Base-by-base conservation (phyloP, 306 rosid genomes). In the Dryas drummondii region DNA sequence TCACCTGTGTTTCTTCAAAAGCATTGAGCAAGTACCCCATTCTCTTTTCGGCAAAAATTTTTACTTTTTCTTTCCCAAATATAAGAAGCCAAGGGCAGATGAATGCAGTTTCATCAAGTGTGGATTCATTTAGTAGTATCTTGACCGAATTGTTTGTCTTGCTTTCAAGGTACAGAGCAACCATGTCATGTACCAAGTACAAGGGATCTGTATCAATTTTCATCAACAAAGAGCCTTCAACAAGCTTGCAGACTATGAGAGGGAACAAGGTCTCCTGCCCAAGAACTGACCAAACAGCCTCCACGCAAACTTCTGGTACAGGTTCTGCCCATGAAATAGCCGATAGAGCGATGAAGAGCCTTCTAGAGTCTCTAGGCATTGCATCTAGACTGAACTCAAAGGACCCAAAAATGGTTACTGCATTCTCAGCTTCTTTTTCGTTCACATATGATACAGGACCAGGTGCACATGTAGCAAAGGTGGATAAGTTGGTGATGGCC, bases 391-490 rank as follows among this genome's bases (percentile, higher is more conserved):
- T 80, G 80, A 80, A 80, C 58, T 80, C 80, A 27, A 75, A 80
- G 10, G 84, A 80, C 51, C 84, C 80, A n/a, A 80, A 80, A 59
- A 80, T 75, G 61, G 84, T 75, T 66, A 75, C 42, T 13, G 81
- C 70, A 62, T 71, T 81, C 73, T 81, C 84, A 51, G 81, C 74
- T 76, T 81, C 84, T 60, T 81, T 81, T 73, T 81, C 84, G 47
- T 81, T 81, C 27, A 76, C 81, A 59, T 81, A 81, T 16, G 84
- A 81, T 17, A 81, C 71, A 48, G 81, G 81, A 60, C 84, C 84
- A 12, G 74, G 78, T 44, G 81, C 84, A 66, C 78, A 76, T 9
- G 70, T 76, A 51, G 84, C 81, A 15, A 57, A 71, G 57, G 81
- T 81, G 45, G 81, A 71, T 69, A 81, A 66, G 59, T 81, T 71